These are phyloP conservation scores for Pisolithus marmoratus DNA, from an alignment of 768 basidiomycete genomes.

Conservation along the genomic window DNA sequence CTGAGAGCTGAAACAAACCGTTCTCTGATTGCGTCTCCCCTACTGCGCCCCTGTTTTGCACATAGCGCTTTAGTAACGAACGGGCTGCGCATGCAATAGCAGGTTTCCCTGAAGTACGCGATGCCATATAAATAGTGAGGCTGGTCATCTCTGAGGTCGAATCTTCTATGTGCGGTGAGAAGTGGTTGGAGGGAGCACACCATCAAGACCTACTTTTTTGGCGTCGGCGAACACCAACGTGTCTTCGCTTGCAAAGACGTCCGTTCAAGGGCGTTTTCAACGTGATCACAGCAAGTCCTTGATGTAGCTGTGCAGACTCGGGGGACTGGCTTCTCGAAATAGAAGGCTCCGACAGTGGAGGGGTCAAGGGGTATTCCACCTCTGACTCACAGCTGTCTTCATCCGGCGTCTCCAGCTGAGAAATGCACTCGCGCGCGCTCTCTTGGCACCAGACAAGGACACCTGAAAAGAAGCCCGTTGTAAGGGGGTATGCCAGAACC, in stretches of 20 bases:
- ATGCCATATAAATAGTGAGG: conserved; percentile 51
- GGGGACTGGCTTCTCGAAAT: conserved; percentile 62
- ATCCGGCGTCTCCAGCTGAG: conserved; percentile 15
- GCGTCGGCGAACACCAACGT: conserved; percentile 21
- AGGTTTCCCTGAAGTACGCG: conserved; percentile 58
- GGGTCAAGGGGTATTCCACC: conserved; percentile 66
- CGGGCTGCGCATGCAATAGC: conserved; percentile 53
- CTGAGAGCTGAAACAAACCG: conserved; percentile 31
- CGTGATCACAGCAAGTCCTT: conserved; percentile 15
- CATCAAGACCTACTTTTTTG: conserved; percentile 15
- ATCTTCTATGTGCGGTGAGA: conserved; percentile 12
- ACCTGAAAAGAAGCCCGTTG: conserved; percentile 27
- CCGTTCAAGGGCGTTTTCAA: conserved; percentile 10
- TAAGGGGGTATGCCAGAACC: neutral
- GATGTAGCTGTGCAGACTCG: conserved; percentile 14
- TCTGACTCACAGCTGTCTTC: conserved; percentile 46
- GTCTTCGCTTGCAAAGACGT: conserved; percentile 16
- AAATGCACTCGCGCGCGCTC: conserved; percentile 36
- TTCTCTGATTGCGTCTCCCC: neutral
- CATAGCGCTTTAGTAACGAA: conserved; percentile 31
- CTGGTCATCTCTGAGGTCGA: conserved; percentile 11
- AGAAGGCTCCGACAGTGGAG: conserved; percentile 70
- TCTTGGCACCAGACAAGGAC: conserved; percentile 35
- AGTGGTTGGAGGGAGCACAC: neutral
- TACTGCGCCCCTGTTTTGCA: conserved; percentile 1